Evolutionary conservation across 768 basidiomycete species (phyloP), one percentile per base, ranked within the genome.

Genomic region (Tricholoma furcatifolium): DNA sequence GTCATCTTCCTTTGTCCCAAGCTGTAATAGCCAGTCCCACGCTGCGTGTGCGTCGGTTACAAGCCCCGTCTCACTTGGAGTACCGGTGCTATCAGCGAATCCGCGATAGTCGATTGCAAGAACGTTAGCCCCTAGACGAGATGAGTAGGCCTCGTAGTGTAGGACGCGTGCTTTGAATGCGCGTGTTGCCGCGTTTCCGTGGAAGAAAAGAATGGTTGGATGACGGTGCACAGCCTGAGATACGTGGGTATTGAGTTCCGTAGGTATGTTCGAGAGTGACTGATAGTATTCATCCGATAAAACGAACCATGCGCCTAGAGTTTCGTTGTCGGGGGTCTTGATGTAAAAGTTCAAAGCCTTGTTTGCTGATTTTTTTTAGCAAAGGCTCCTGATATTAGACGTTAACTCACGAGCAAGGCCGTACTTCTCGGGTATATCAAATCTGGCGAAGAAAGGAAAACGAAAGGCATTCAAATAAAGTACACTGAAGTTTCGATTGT

Each of bases 61-160:
- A 0, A 98, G 72, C 0, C 95, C 96, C 10, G 65, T 67, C 66
- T 95, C 88, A 21, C 80, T 85, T 0, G 96, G 96, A 0, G 68
- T 67, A 1, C 93, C 92, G 1, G 81, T 78, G 50, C 92, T 95
- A 63, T 98, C 94, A 2, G 75, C 96, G 61, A 88, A 98, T 1
- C 95, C 95, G 44, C 95, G 83, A 66, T 98, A 98, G 69, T 98
- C 96, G 32, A 92, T 83, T 1, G 83, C 84, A 21, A 98, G 72
- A 12, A 97, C 85, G 65, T 95, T 95, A 17, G 80, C 80, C 15
- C 74, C 72, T 6, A 91, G 70, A 1, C 86, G 79, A 2, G 84
- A 79, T 0, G 88, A 77, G 62, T 87, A 85, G 0, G 80, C 75
- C 15, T 76, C 70, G 63, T 92, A 92, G 35, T 84, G 77, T 15